phyloP scores from a whole-genome alignment of 2,329 filamentous ascomycete species.

The Ascosphaera acerosa region DNA sequence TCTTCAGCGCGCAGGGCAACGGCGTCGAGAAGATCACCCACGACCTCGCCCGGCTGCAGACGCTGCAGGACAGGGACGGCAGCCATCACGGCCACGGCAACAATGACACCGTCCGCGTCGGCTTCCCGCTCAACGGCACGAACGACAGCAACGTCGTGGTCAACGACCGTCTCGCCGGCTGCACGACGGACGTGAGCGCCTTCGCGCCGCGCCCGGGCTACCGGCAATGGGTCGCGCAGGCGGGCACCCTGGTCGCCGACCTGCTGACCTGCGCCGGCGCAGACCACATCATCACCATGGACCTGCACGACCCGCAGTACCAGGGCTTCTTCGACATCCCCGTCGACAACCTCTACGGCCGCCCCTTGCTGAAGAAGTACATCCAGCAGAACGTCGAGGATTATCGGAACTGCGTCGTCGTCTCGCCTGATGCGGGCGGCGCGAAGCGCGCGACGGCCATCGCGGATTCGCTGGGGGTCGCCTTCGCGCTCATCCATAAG shows the following conservation, averaged over 20 bases:
- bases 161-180: conserved; percentile 39
- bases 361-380: conserved; percentile 88
- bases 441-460: conserved; percentile 93
- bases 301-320: conserved; percentile 85
- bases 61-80: conserved; percentile 29
- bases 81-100: conserved; percentile 4
- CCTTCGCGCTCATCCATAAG: conserved; percentile 98
- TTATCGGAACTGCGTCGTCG: conserved; percentile 78
- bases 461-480: conserved; percentile 85
- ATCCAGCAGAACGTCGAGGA: conserved; percentile 67
- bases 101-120: too few species aligned
- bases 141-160: conserved; percentile 27
- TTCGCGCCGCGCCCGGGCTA: conserved; percentile 77
- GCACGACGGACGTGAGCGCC: conserved; percentile 29
- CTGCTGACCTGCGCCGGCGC: conserved; percentile 80
- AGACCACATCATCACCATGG: conserved; percentile 91
- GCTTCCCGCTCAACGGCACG: conserved; percentile 18
- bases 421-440: conserved; percentile 93
- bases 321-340: conserved; percentile 97
- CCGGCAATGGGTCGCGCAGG: conserved; percentile 96
- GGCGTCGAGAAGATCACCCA: conserved; percentile 45
- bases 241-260: conserved; percentile 89
- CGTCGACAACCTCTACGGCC: conserved; percentile 89
- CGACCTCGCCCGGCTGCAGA: conserved; percentile 42
- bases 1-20: too few species aligned